Base-by-base conservation (phyloP, 345 rosid genomes). In the Arabis hirsuta region DNA sequence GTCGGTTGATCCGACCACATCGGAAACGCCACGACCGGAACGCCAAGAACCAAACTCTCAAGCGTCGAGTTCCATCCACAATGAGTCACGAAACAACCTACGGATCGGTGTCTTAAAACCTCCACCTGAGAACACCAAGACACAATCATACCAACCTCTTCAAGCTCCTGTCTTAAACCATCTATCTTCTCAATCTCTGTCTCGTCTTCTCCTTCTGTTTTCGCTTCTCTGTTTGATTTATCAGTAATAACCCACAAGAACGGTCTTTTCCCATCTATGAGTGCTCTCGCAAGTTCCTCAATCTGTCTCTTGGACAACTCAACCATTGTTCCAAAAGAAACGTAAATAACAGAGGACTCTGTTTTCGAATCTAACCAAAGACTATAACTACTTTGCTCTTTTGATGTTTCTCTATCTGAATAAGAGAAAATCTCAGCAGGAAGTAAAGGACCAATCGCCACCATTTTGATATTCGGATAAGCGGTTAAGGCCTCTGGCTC, bases 21-120 rank as follows among this genome's bases (percentile, higher is more conserved):
- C 1, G 92, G 92, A 67, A 87, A 83, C 11, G 88, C 93, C 77
- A 90, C 92, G 13, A 86, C 74, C 0, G 96, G 91, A 42, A 83
- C 84, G 4, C 92, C 92, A 0, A 52, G 61, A 55, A 72, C 82
- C 39, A 89, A 67, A 66, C 86, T 80, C 78, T 90, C 92, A 26
- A 84, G 4, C 1, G 87, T 89, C 1, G 96, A 89, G 74, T 73
- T 89, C 96, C 96, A 89, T 3, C 96, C 96, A 48, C 92, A 85
- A 60, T 90, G 96, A n/a, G 82, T 81, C 32, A 90, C 32, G 10
- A 87, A 90, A 71, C 91, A 90, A 10, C 91, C 92, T 2, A 84
- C 26, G 4, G 92, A 14, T 5, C 52, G 51, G 56, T 90, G 85
- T 11, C 85, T 82, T 26, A 90, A 63, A 14, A 90, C 88, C 65